phyloP scores from a whole-genome alignment of 2,329 filamentous ascomycete genomes.

The Acephala macrosclerotiorum region DNA sequence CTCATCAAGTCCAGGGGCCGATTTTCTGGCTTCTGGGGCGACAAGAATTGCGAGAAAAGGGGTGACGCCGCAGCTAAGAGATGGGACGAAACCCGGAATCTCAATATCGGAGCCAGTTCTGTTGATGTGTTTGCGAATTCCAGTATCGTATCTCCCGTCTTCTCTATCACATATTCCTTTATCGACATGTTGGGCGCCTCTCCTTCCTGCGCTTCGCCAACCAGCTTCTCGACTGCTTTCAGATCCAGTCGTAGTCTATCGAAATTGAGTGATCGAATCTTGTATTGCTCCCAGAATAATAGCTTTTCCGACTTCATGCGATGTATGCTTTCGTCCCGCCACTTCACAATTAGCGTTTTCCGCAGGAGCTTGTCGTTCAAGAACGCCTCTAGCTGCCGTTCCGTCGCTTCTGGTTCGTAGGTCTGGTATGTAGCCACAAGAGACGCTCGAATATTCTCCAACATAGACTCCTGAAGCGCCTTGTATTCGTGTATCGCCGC shows the following conservation, averaged over 20 bases:
- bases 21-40: constrained; percentile 27
- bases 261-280: constrained; percentile 56
- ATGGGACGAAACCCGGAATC: constrained; percentile 60
- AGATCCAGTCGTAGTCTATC: constrained; percentile 54
- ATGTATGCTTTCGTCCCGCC: constrained; percentile 55
- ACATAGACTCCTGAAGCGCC: constrained; percentile 50
- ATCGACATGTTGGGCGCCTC: constrained; percentile 50
- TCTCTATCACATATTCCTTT: constrained; percentile 53
- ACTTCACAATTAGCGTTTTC: constrained; percentile 51
- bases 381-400: constrained; percentile 51
- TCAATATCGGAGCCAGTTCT: constrained; percentile 49
- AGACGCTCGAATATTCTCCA: constrained; percentile 50
- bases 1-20: constrained; percentile 32
- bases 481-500: constrained; percentile 54
- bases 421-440: constrained; percentile 54
- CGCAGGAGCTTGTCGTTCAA: constrained; percentile 53
- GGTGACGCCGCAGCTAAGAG: constrained; percentile 59
- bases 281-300: constrained; percentile 54
- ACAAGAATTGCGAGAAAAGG: constrained; percentile 58
- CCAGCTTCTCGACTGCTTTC: constrained; percentile 48
- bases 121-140: constrained; percentile 56
- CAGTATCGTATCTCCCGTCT: constrained; percentile 57
- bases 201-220: constrained; percentile 51
- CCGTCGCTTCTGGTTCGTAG: constrained; percentile 53
- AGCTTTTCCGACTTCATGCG: constrained; percentile 53